Evolutionary conservation across 2,329 filamentous ascomycete species (phyloP).

Genomic region (Lecanicillium sp.): DNA sequence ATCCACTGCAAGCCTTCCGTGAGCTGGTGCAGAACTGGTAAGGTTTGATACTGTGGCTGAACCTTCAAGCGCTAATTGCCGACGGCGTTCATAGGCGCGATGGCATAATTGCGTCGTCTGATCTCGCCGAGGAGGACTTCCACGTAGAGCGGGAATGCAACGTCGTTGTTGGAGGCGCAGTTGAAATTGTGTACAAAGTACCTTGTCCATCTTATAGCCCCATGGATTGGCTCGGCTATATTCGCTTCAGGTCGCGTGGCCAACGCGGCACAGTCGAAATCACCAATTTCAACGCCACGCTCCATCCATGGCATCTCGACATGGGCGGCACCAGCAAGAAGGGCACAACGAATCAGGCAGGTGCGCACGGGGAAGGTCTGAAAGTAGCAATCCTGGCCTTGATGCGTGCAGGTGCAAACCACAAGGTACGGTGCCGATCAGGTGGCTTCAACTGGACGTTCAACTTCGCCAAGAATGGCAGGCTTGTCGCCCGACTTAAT

Average conservation of each 20-base stretch:
- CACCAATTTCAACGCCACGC: slow-evolving; percentile 17
- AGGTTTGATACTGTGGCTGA: too few species aligned
- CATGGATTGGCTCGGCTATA: slow-evolving; percentile 20
- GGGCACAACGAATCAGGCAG: slow-evolving; percentile 14
- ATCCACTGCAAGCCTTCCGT: slow-evolving; percentile 19
- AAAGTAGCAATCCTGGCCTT: neutral
- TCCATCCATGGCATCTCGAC: slow-evolving; percentile 22
- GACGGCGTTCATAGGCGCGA: slow-evolving; percentile 20
- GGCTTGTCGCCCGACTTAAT: slow-evolving; percentile 2
- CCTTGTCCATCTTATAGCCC: neutral
- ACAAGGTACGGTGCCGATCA: slow-evolving; percentile 17
- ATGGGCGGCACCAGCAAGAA: slow-evolving; percentile 20
- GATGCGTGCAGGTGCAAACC: slow-evolving; percentile 13
- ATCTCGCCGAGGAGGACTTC: slow-evolving; percentile 15
- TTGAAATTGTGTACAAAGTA: slow-evolving; percentile 21
- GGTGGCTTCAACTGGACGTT: slow-evolving; percentile 22
- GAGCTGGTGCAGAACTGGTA: slow-evolving; percentile 27
- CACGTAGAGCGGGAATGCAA: slow-evolving; percentile 13
- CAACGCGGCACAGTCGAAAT: slow-evolving; percentile 20
- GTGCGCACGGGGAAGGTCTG: slow-evolving; percentile 22
- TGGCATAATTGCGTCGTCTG: slow-evolving; percentile 18
- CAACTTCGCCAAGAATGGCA: slow-evolving; percentile 15
- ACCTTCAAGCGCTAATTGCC: too few species aligned
- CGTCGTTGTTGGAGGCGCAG: neutral
- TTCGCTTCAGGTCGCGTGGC: slow-evolving; percentile 16